phyloP scores from a whole-genome alignment of 164 flowering plant species.

The Umbellularia californica region DNA sequence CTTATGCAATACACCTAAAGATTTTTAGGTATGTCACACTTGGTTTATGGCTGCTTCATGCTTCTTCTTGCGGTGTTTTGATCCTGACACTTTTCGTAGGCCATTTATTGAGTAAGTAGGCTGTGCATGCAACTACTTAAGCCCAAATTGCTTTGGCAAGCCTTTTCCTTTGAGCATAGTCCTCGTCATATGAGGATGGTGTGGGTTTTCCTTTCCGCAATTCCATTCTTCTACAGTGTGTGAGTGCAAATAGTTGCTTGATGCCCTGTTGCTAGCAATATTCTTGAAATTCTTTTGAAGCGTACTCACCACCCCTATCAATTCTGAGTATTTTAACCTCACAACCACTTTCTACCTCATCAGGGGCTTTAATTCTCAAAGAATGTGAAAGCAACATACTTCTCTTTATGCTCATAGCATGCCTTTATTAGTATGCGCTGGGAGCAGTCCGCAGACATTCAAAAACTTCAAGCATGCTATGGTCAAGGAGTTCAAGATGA shows the following conservation, averaged over 20 bases:
- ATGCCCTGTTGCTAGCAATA: not conserved
- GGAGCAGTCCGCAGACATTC: not conserved
- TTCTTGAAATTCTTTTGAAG: not conserved
- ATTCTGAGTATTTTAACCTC: not conserved
- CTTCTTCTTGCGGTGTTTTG: not conserved
- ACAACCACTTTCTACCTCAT: not conserved
- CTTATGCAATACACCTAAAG: no score
- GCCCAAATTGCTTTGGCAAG: not conserved
- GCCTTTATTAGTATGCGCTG: not conserved
- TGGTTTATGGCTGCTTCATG: not conserved
- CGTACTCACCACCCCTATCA: not conserved
- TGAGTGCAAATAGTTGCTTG: not conserved
- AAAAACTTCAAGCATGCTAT: not conserved
- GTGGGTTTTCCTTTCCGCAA: not conserved
- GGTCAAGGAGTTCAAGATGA: not conserved
- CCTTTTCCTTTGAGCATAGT: not conserved
- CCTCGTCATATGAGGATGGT: not conserved
- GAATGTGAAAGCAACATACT: not conserved
- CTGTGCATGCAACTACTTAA: not conserved
- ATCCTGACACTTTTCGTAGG: not conserved
- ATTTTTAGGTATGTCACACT: not conserved
- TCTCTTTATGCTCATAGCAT: not conserved
- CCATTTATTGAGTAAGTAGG: not conserved
- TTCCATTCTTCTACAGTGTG: not conserved
- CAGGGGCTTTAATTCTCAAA: not conserved